phyloP scores from a whole-genome alignment of 2,329 filamentous ascomycete species.

The Colletotrichum australisinense region DNA sequence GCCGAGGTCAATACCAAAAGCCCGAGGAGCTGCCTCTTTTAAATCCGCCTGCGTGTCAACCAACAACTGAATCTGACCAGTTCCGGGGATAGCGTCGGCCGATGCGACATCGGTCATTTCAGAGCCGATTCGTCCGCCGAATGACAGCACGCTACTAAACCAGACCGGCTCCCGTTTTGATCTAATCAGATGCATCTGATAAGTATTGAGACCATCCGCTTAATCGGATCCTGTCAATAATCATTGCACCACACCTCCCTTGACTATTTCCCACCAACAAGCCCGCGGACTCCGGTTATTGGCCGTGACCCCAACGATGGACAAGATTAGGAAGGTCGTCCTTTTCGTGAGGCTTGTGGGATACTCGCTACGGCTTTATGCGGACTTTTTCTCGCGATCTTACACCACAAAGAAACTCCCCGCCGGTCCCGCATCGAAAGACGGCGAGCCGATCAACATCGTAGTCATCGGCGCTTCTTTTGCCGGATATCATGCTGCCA shows the following conservation, averaged over 20 bases:
- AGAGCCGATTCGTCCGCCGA: constrained; percentile 3
- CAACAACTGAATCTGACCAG: not conserved
- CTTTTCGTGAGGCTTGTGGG: constrained; percentile 44
- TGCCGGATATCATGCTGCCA: constrained; percentile 62
- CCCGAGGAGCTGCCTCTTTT: not conserved
- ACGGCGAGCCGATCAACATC: constrained; percentile 54
- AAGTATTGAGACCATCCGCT: constrained; percentile 32
- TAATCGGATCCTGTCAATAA: not conserved
- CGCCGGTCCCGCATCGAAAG: constrained; percentile 25
- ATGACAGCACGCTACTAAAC: not conserved
- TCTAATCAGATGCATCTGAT: constrained; percentile 52
- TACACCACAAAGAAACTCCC: constrained; percentile 32
- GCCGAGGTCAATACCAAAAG: not conserved
- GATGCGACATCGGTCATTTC: constrained; percentile 19
- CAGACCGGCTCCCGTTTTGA: not conserved
- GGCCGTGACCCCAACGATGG: not conserved
- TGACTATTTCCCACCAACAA: not conserved
- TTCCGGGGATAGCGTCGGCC: constrained; percentile 15
- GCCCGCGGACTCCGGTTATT: not conserved
- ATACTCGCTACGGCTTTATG: constrained; percentile 38
- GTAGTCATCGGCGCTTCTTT: constrained; percentile 70
- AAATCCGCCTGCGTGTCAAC: not conserved
- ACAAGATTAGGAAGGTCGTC: constrained; percentile 44
- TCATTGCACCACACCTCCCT: not conserved
- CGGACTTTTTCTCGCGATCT: constrained; percentile 28